A percentile compares a stretch with the other conserved stretches of the same genome.
Conservation (phyloP, 2,329 filamentous ascomycete species). For the Neobulgaria alba region DNA sequence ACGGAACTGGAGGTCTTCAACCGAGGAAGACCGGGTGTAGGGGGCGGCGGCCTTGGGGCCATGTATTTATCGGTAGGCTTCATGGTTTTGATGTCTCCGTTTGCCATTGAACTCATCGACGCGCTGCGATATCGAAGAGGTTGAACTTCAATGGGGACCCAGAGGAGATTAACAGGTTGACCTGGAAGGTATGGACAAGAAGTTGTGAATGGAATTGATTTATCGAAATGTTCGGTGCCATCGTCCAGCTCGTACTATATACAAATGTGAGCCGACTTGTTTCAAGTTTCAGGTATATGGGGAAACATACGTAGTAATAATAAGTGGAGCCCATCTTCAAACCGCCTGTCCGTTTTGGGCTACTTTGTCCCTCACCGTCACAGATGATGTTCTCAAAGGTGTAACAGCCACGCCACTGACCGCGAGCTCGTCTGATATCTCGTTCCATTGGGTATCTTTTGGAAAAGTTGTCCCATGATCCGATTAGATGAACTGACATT, state of each 20-base stretch:
- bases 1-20: slow-evolving; percentile 21
- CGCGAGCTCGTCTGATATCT: slow-evolving; percentile 63
- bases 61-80: slow-evolving; percentile 69
- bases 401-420: slow-evolving; percentile 82
- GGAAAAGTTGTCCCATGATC: slow-evolving; percentile 93
- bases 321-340: slow-evolving; percentile 90
- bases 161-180: slow-evolving; percentile 76
- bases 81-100: slow-evolving; percentile 61
- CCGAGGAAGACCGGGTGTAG: slow-evolving; percentile 31
- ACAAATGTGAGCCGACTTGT: slow-evolving; percentile 13
- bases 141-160: slow-evolving; percentile 63
- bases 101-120: slow-evolving; percentile 53
- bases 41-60: slow-evolving; percentile 39
- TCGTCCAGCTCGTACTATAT: slow-evolving; percentile 74
- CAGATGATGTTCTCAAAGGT: slow-evolving; percentile 78
- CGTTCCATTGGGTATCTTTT: slow-evolving; percentile 72
- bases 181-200: slow-evolving; percentile 80
- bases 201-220: slow-evolving; percentile 63
- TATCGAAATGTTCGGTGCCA: slow-evolving; percentile 67
- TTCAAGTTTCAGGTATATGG: slow-evolving; percentile 26
- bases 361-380: slow-evolving; percentile 52
- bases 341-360: slow-evolving; percentile 60
- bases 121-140: slow-evolving; percentile 51
- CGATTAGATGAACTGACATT: slow-evolving; percentile 68
- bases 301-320: slow-evolving; percentile 81